A percentile compares a stretch with the other conserved stretches of the same genome.
Conservation (phyloP, 2,329 filamentous ascomycete genomes). For the Pestalotiopsis sp. region DNA sequence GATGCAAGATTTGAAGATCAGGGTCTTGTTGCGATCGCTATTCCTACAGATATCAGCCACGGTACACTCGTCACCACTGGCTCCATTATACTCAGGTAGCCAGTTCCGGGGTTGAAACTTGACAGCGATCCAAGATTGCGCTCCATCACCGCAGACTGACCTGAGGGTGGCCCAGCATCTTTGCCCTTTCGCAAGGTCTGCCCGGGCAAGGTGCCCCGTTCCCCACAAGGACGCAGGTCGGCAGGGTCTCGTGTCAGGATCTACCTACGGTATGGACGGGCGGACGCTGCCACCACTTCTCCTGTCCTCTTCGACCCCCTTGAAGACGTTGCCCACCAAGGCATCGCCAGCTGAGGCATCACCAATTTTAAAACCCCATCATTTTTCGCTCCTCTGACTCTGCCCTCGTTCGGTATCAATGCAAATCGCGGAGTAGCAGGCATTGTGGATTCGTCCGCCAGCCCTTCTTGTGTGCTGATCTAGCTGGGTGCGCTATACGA, state of each 20-base stretch:
- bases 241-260: slow-evolving; percentile 3
- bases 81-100: not conserved
- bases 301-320: not conserved
- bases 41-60: not conserved
- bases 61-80: not conserved
- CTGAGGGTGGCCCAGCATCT: not conserved
- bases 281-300: not conserved
- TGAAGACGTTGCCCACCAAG: not conserved
- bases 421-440: slow-evolving; percentile 5
- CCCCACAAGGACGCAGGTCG: not conserved
- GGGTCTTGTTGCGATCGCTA: not conserved
- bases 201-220: not conserved
- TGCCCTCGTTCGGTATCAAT: no score
- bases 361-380: not conserved
- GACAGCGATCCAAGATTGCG: not conserved
- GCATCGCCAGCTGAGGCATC: not conserved
- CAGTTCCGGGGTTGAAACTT: not conserved
- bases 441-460: not conserved
- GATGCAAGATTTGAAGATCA: not conserved
- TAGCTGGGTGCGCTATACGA: not conserved
- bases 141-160: not conserved
- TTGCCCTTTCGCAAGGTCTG: not conserved
- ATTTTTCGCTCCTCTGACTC: no score
- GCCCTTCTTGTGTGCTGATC: not conserved
- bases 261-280: not conserved